Conservation (phyloP, 1,284 basidiomycete genomes). For the Wallemia hederae region DNA sequence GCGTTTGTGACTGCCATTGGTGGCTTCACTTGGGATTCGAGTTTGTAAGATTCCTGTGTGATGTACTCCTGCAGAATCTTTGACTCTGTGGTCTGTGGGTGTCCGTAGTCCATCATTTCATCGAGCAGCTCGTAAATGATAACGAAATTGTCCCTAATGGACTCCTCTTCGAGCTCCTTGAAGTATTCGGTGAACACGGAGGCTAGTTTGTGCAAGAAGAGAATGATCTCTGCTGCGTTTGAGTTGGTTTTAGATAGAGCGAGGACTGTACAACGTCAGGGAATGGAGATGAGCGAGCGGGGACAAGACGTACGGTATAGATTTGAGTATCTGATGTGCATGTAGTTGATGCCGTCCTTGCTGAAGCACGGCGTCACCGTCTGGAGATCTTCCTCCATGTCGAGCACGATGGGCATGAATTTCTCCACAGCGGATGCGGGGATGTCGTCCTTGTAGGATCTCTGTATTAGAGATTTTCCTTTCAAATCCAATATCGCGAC, state of each 20-base stretch:
- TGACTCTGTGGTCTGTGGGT: constrained; percentile 94
- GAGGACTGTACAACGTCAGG: constrained; percentile 30
- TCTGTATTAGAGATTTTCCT: constrained; percentile 90
- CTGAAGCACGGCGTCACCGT: constrained; percentile 88
- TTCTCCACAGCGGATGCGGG: constrained; percentile 61
- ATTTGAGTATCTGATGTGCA: constrained; percentile 95
- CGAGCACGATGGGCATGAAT: constrained; percentile 77
- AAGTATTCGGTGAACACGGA: constrained; percentile 81
- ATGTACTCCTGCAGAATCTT: constrained; percentile 99
- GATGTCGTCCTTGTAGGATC: constrained; percentile 93
- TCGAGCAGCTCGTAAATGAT: constrained; percentile 94
- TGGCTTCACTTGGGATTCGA: constrained; percentile 81
- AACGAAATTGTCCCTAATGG: constrained; percentile 92
- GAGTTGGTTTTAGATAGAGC: constrained; percentile 85
- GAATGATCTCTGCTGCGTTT: constrained; percentile 84
- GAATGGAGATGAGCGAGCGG: neutral
- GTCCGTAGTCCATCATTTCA: constrained; percentile 99
- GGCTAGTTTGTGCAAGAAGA: constrained; percentile 74
- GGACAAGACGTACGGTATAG: constrained; percentile 44
- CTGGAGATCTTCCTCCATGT: constrained; percentile 90
- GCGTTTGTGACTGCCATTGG: constrained; percentile 97
- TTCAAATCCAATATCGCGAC: constrained; percentile 94
- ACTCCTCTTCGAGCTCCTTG: constrained; percentile 96
- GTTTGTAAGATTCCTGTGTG: constrained; percentile 94
- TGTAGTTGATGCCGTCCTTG: constrained; percentile 76